Evolutionary conservation across 2,329 filamentous ascomycete genomes (phyloP), one percentile per base, ranked within the genome.

Genomic region (Pseudogymnoascus sp.): DNA sequence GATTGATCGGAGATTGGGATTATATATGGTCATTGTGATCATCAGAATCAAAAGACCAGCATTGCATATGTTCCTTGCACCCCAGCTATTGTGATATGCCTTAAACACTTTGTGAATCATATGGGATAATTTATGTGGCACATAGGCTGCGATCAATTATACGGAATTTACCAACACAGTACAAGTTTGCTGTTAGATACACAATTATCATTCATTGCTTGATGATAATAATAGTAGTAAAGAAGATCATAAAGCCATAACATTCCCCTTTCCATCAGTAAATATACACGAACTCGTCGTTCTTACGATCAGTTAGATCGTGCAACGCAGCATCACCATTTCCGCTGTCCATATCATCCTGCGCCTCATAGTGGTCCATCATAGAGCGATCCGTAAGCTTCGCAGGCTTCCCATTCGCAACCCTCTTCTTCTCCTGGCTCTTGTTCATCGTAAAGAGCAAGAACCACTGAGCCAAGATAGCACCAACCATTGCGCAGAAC

Each of bases 241-340:
- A 8, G 10, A 44, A 44, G 10, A 31, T 4, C 40, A 44, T 24
- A 13, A 50, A 21, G 24, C 10, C 31, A 39, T 39, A 39, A 24
- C 31, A 39, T 37, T 7, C 21, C 7, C 37, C n/a, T 17, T 10
- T 11, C 26, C 15, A 36, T 63, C 50, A 84, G 66, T 84, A 84
- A 58, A 85, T 78, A 71, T 84, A 87, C 13, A 86, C 79, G 73
- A 88, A 88, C 67, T 88, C 84, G 62, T 89, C 84, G 66, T 88
- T 89, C 74, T 84, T 75, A n/a, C 80, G 73, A 71, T 89, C 86
- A 0, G 85, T 87, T 65, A 87, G 66, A 72, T 89, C 86, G 64
- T 81, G 70, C 58, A 83, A 81, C 0, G 79, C 80, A 54, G 80
- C 77, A 13, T 79, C 76, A 5, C 81, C 81, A 39, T 63, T 65